Evolutionary conservation across 495 filamentous ascomycete species (phyloP).

Genomic region (Halenospora varia): DNA sequence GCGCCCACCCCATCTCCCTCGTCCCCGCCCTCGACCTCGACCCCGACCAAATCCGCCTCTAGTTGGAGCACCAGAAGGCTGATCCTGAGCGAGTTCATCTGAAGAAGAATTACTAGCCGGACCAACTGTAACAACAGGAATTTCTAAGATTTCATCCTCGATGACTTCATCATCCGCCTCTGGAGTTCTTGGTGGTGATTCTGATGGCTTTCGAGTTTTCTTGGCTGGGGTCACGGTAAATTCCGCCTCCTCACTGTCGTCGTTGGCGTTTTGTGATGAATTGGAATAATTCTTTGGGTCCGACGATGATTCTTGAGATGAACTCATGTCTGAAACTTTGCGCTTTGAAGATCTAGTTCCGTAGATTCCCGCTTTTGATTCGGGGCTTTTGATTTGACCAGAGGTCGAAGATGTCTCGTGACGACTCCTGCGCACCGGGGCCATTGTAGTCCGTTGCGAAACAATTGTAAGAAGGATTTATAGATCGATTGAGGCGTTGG

Average conservation of each 20-base stretch:
- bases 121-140: background rate
- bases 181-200: slow-evolving; percentile 3
- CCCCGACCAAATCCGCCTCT: slow-evolving; percentile 8
- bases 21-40: slow-evolving; percentile 22
- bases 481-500: background rate
- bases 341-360: slow-evolving; percentile 18
- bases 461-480: background rate
- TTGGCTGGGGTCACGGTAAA: slow-evolving; percentile 10
- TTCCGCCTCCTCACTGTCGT: slow-evolving; percentile 1
- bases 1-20: slow-evolving; percentile 35
- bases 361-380: slow-evolving; percentile 2
- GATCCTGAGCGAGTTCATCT: background rate
- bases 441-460: slow-evolving; percentile 1
- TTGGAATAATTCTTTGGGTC: background rate
- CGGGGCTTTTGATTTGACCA: slow-evolving; percentile 2
- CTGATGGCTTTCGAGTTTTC: slow-evolving; percentile 5
- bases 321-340: slow-evolving; percentile 3
- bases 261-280: background rate
- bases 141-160: background rate
- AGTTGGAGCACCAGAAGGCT: background rate
- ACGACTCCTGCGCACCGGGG: slow-evolving; percentile 5
- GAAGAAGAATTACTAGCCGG: background rate
- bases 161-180: background rate
- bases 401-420: slow-evolving; percentile 4
- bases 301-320: background rate